Evolutionary conservation across 2,329 filamentous ascomycete species (phyloP), one percentile per base, ranked within the genome.

Genomic region (Penicillium sumatraense): DNA sequence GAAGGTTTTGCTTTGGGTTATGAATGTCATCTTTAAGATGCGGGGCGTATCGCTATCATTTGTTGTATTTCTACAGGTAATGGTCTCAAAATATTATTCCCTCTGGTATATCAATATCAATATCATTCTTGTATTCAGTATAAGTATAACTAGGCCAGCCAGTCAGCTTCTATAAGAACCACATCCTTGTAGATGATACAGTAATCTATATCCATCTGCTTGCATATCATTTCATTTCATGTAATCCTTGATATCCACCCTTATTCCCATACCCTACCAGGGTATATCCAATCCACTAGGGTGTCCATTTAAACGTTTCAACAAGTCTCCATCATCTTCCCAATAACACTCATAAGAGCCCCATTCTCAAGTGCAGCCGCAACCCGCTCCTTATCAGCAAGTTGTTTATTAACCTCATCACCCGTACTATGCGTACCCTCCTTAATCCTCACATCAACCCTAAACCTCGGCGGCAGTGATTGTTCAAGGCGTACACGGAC

Each of bases 361-460:
- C 90, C 90, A 72, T 99, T 99, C 76, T 98, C 95, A 65, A 97
- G 79, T 6, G 95, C 95, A 9, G 95, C 95, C 1, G 93, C 93
- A 41, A 99, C 95, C 58, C 95, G 83, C 78, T 99, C 95, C 80
- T 98, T 99, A 77, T 99, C 95, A 29, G 87, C 90, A 40, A 99
- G 80, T 76, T 99, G 95, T 81, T 97, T 97, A 78, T 96, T 97
- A 49, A 97, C 92, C 72, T 96, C 92, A 60, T 96, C 92, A 42
- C 91, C 93, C 58, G 96, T 96, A 62, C 87, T 91, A 73, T 98
- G 95, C n/a, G 92, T 95, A 59, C 93, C 93, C 75, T 96, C 89
- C 75, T 98, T 97, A 75, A 97, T 96, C 66, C 88, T 86, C 42
- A 98, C 91, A 73, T 98, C 93, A 48, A 98, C 84, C 33, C 95